These are phyloP conservation scores for Globisporangium mamillatum DNA, from an alignment of 352 stramenopile genomes.

Conservation along the genomic window DNA sequence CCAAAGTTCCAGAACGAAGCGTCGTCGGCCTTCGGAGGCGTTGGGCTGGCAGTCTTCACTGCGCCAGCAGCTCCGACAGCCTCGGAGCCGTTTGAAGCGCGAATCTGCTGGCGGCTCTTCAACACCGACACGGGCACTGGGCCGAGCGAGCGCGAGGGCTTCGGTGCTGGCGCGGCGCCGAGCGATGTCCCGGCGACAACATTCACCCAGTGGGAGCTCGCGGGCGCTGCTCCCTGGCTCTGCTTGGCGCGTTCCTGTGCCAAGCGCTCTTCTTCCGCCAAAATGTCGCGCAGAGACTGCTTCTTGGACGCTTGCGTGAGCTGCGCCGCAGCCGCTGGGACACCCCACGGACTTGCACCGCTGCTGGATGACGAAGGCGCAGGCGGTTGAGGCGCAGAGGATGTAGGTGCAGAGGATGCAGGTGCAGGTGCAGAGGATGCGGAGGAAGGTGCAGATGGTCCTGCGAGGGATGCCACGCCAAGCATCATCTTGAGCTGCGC, in stretches of 20 bases:
- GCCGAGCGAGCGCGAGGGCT: slow-evolving; percentile 55
- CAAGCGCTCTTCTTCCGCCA: slow-evolving; percentile 79
- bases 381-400: slow-evolving; percentile 16
- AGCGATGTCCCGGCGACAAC: slow-evolving; percentile 66
- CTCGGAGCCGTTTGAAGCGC: slow-evolving; percentile 34
- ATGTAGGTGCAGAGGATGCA: slow-evolving; percentile 10
- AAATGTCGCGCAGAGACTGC: slow-evolving; percentile 77
- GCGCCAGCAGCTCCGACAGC: slow-evolving; percentile 5
- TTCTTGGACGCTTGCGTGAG: slow-evolving; percentile 29
- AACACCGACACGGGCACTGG: slow-evolving; percentile 78
- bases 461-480: slow-evolving; percentile 46
- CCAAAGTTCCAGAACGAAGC: slow-evolving; percentile 87
- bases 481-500: slow-evolving; percentile 89
- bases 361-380: slow-evolving; percentile 3
- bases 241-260: slow-evolving; percentile 60
- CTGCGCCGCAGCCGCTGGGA: slow-evolving; percentile 24
- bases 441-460: slow-evolving; percentile 6
- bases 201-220: slow-evolving; percentile 83
- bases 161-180: slow-evolving; percentile 38
- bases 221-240: slow-evolving; percentile 27
- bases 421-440: too few species aligned
- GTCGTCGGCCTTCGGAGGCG: slow-evolving; percentile 51
- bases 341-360: slow-evolving; percentile 37
- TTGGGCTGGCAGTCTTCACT: slow-evolving; percentile 25
- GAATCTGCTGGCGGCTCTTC: slow-evolving; percentile 67